Evolutionary conservation across 257 asterid species (phyloP).

Genomic region (Solanum chiquidenum): DNA sequence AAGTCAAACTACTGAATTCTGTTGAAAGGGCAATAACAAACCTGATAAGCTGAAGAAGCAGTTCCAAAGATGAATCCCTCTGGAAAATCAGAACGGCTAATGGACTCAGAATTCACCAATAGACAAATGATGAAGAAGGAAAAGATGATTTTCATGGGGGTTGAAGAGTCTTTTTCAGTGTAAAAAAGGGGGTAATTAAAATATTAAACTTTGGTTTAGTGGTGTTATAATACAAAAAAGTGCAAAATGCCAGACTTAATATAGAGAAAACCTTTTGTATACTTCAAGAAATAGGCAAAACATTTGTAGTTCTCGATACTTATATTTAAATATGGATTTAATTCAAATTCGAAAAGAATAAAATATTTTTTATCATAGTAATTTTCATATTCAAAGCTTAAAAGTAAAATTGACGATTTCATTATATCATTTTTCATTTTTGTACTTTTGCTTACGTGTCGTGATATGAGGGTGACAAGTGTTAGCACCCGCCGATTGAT

Average conservation of each 20-base stretch:
- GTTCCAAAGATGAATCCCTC: constrained; percentile 70
- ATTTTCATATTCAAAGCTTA: background rate
- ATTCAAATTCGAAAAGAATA: rapidly evolving
- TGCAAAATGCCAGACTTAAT: background rate
- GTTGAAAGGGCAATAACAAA: background rate
- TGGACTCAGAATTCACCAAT: constrained; percentile 24
- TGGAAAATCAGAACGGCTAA: constrained; percentile 60
- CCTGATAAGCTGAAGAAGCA: constrained; percentile 96
- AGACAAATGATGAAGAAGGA: constrained; percentile 1
- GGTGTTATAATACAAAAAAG: background rate
- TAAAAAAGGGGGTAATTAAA: background rate
- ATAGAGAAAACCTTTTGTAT: background rate
- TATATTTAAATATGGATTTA: rapidly evolving
- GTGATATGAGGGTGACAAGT: background rate
- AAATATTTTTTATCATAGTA: rapidly evolving
- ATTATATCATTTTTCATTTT: background rate
- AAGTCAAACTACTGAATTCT: background rate
- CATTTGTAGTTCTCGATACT: background rate
- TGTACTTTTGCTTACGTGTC: background rate
- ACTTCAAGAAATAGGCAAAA: background rate
- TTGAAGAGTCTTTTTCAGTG: background rate
- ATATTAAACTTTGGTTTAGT: background rate
- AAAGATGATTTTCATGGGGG: constrained; percentile 10
- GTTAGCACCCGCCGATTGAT: background rate
- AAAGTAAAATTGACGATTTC: background rate